A percentile compares a stretch with the other conserved stretches of the same genome.
phyloP scores from a whole-genome alignment of 768 basidiomycete genomes.

The Auriculariales sp. region DNA sequence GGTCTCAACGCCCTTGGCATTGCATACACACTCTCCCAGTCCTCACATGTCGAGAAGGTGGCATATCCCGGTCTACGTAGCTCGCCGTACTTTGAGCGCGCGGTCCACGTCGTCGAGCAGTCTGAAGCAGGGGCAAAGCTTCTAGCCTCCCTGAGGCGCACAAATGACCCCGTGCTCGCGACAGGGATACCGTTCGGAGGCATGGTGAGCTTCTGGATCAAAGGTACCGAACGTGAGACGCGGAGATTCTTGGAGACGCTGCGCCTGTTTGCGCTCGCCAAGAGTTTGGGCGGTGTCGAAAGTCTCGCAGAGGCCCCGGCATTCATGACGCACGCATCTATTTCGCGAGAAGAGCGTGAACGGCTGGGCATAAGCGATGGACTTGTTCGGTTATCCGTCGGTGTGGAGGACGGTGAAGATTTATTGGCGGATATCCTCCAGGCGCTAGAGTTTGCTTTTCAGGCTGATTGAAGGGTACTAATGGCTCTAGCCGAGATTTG shows the following conservation, averaged over 20 bases:
- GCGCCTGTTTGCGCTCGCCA: constrained; percentile 66
- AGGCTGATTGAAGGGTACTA: too few species aligned
- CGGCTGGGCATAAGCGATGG: constrained; percentile 64
- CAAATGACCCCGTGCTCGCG: neutral
- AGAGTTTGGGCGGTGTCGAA: constrained; percentile 86
- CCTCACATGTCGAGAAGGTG: constrained; percentile 57
- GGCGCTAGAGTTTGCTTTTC: constrained; percentile 39
- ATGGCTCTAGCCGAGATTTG: too few species aligned
- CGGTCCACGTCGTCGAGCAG: constrained; percentile 20
- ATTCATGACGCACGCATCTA: constrained; percentile 79
- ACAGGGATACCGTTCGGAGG: constrained; percentile 79
- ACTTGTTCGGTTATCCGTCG: constrained; percentile 71
- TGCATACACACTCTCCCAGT: constrained; percentile 42
- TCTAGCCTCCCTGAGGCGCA: too few species aligned
- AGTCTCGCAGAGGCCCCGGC: constrained; percentile 77
- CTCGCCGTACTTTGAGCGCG: constrained; percentile 54
- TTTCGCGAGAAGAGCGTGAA: constrained; percentile 52
- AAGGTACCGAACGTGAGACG: constrained; percentile 43
- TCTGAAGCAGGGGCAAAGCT: too few species aligned
- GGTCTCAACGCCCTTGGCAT: constrained; percentile 70
- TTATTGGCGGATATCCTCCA: constrained; percentile 55
- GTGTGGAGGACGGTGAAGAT: constrained; percentile 81
- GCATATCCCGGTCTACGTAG: constrained; percentile 71
- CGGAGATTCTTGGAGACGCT: constrained; percentile 59
- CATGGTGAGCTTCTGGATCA: constrained; percentile 65